Percentiles rank a stretch among this genome's conserved stretches.
Evolutionary conservation across 768 basidiomycete genomes (phyloP).

Genomic region (Hortiboletus flavorubellus): DNA sequence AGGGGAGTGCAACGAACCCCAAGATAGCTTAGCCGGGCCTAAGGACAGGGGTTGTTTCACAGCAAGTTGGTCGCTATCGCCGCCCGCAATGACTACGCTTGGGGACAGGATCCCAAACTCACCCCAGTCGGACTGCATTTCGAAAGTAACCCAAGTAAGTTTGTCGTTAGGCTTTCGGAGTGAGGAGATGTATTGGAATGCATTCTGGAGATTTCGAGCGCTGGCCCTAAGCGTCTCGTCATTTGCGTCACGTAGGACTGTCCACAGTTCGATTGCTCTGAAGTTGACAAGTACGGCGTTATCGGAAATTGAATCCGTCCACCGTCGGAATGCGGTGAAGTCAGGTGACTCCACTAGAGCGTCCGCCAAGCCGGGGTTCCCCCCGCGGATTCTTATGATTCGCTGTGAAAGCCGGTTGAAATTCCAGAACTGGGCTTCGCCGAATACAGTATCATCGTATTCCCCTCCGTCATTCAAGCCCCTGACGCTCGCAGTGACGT

Average conservation of each 20-base stretch:
- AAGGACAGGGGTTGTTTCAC: background rate
- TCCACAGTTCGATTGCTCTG: constrained; percentile 1
- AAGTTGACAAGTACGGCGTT: background rate
- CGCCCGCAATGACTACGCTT: constrained; percentile 1
- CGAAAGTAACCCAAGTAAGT: constrained; percentile 2
- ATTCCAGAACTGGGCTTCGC: background rate
- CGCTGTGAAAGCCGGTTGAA: constrained; percentile 6
- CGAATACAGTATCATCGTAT: background rate
- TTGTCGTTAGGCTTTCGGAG: background rate
- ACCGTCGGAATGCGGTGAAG: background rate
- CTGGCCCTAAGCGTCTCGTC: background rate
- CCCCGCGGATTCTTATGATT: constrained; percentile 3
- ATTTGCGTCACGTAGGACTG: background rate
- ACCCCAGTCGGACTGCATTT: background rate
- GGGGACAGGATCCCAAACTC: constrained; percentile 7
- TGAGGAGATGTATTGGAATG: constrained; percentile 3
- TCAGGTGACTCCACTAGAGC: background rate
- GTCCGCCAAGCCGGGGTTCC: background rate
- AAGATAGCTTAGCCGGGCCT: constrained; percentile 3
- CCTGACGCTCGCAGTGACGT: constrained; percentile 8
- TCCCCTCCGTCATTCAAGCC: constrained; percentile 7
- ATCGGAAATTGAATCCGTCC: background rate
- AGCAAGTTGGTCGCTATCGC: background rate
- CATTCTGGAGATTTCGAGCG: constrained; percentile 1
- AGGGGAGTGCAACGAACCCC: background rate